Percentiles rank a stretch among this genome's conserved stretches.
These are phyloP conservation scores for Vigna reflexopilosa DNA, from an alignment of 306 rosid genomes.

Conservation along the genomic window DNA sequence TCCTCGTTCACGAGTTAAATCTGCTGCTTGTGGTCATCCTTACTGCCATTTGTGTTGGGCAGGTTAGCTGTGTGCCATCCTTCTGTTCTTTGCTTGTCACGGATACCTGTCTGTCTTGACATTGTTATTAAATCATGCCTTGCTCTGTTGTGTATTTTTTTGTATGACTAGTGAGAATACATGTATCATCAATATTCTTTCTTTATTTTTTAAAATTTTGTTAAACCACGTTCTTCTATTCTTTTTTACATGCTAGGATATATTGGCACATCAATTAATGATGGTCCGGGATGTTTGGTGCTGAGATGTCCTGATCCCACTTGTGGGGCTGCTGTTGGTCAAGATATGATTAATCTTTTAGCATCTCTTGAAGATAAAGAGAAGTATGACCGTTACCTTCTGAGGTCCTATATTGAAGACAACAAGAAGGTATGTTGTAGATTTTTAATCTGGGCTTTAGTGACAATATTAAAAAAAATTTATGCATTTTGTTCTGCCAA, in stretches of 20 bases:
- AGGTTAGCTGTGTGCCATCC: conserved; percentile 40
- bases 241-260: conserved; percentile 51
- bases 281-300: conserved; percentile 82
- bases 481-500: conserved; percentile 4
- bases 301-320: conserved; percentile 85
- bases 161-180: background rate
- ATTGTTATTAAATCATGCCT: background rate
- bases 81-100: conserved; percentile 12
- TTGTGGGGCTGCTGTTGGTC: conserved; percentile 76
- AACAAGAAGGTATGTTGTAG: conserved; percentile 57
- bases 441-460: conserved; percentile 19
- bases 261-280: conserved; percentile 72
- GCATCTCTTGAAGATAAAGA: conserved; percentile 56
- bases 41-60: conserved; percentile 74
- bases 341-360: conserved; percentile 68
- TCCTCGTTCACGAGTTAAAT: conserved; percentile 49
- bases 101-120: background rate
- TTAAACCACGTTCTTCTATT: conserved; percentile 27
- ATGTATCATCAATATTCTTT: background rate
- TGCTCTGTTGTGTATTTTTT: background rate
- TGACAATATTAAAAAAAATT: conserved; percentile 15
- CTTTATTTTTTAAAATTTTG: background rate
- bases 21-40: conserved; percentile 75
- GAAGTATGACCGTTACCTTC: conserved; percentile 74
- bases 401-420: conserved; percentile 80